Evolutionary conservation across 495 filamentous ascomycete genomes (phyloP), one percentile per base, ranked within the genome.

Genomic region (Chlorociboria aeruginascens): DNA sequence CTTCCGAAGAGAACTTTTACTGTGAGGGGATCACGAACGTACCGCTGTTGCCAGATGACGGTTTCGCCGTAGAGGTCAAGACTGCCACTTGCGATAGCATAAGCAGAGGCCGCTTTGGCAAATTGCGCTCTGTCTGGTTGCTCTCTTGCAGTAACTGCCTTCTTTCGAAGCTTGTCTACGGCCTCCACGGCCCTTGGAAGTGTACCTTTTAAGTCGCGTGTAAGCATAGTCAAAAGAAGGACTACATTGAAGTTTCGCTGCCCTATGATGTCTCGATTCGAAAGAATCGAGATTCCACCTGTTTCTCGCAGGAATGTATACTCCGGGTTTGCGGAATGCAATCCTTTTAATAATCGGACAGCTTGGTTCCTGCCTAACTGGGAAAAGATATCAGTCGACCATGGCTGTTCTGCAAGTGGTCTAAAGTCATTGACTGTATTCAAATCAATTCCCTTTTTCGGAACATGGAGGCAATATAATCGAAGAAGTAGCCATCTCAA

Each of bases 71-170:
- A 61, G 11, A 61, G 28, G 7, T 58, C 47, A 8, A 62, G 43
- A 30, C 50, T 55, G 3, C 60, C 56, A 39, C 57, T 63, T 25
- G 61, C 61, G 33, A 63, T 56, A n/a, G 60, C 55, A 38, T 59
- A 61, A 17, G 46, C 35, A 7, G 57, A 29, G 1, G 54, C 52
- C 8, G 57, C 55, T 34, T 49, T 49, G n/a, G 61, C 61, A 37
- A 57, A 57, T 35, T 47, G 47, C 6, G 57, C 60, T 45, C 61
- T 48, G 20, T 57, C 51, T 25, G 48, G n/a, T 38, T 50, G 63
- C 20, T 61, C 58, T 25, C 51, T 39, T 30, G 46, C 41, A 13
- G 48, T 50, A 13, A 46, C 43, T 10, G 61, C 41, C 48, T 50
- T 62, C 46, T 54, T 49, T 36, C 51, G 54, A 36, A 56, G 45